A percentile compares a stretch with the other conserved stretches of the same genome.
phyloP scores from a whole-genome alignment of 768 basidiomycete genomes.

The Daedaleopsis nitida region DNA sequence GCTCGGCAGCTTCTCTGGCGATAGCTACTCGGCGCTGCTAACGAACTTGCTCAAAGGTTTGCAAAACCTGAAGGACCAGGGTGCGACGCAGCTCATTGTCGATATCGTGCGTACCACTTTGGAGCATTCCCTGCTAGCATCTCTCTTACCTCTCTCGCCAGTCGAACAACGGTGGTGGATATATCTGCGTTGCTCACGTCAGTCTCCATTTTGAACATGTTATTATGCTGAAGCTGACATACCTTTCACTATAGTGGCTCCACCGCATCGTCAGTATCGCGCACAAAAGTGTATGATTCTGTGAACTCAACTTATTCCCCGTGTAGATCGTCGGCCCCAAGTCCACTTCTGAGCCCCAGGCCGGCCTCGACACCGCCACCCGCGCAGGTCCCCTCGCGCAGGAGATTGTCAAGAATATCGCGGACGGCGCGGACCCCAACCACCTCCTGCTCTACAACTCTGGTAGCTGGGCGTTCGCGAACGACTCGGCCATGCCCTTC shows the following conservation, averaged over 20 bases:
- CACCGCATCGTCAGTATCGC: slow-evolving; percentile 38
- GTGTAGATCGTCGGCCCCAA: slow-evolving; percentile 51
- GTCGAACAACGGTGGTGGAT: slow-evolving; percentile 41
- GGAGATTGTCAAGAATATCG: slow-evolving; percentile 48
- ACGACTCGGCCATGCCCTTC: slow-evolving; percentile 43
- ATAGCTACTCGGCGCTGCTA: slow-evolving; percentile 44
- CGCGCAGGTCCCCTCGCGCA: slow-evolving; percentile 53
- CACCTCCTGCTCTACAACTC: slow-evolving; percentile 50
- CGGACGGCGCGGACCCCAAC: slow-evolving; percentile 45
- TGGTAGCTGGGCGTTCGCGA: slow-evolving; percentile 48
- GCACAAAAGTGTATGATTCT: background rate
- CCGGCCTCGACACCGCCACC: slow-evolving; percentile 52
- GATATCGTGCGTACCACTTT: slow-evolving; percentile 43
- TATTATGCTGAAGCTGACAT: background rate
- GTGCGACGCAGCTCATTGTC: slow-evolving; percentile 56
- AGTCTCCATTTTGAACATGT: slow-evolving; percentile 18
- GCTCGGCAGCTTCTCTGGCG: slow-evolving; percentile 58
- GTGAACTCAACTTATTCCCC: background rate
- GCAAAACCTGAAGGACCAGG: slow-evolving; percentile 45
- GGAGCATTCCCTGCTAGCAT: no score
- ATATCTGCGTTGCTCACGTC: slow-evolving; percentile 62
- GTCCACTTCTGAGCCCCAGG: slow-evolving; percentile 52
- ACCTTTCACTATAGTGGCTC: slow-evolving; percentile 33
- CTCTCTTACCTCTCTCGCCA: background rate
- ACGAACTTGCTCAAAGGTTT: slow-evolving; percentile 48